Base-by-base conservation (phyloP, 441 rosid genomes). In the Populus tomentosa region DNA sequence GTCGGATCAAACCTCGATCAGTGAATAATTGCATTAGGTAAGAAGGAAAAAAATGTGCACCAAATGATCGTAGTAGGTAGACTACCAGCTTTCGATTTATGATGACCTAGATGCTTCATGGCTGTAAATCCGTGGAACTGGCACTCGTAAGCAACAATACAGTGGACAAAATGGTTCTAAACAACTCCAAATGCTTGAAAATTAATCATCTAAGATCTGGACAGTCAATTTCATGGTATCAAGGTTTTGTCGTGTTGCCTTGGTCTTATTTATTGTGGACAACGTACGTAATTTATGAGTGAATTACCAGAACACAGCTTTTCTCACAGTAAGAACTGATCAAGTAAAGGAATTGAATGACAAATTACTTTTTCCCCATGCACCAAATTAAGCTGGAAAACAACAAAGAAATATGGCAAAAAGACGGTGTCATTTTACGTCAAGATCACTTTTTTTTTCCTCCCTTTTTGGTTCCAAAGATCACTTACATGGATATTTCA, bases 401-500 rank as follows among this genome's bases (percentile, higher is more conserved):
- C 53, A 11, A 13, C 16, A 11, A 42, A 42, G 53, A 42, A 42
- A 36, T 36, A 36, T 32, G 38, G 38, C 9, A 7, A 42, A 42
- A 13, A 4, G 53, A 42, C 5, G 53, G 10, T 13, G 53, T 11
- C 53, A 42, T 42, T 42, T 42, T 42, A 42, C 16, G 16, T 13
- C 16, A 42, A 11, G 53, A 42, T 42, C 16, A 42, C 53, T 42
- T 11, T 42, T 36, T 33, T 36, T 42, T 10, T 42, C 53, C 53
- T 11, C 42, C 42, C 53, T 11, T 42, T 3, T 11, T 42, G 53
- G 53, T 42, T 42, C 53, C 53, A 10, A 3, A 42, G 53, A 42
- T 24, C 10, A 76, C 79, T 81, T 78, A 81, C 84, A 30, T 40
- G 73, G 69, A 23, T 53, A 69, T 9, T 30, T 71, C 33, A 73